These are phyloP conservation scores for Tinospora cordifolia DNA, from an alignment of 164 flowering plant genomes.

Conservation along the genomic window DNA sequence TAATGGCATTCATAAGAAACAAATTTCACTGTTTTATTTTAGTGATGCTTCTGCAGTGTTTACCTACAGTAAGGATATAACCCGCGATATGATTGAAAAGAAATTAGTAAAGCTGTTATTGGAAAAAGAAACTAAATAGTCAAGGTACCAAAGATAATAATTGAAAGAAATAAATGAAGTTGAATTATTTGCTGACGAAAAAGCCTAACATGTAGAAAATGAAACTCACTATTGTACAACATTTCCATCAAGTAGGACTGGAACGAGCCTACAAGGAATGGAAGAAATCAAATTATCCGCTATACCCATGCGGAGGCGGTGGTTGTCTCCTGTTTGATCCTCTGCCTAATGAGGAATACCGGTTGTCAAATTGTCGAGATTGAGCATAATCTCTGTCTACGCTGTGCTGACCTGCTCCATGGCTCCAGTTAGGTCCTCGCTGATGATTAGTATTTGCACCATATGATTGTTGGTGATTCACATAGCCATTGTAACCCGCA, in stretches of 20 bases:
- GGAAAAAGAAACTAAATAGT: no score
- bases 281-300: slow-evolving; percentile 9
- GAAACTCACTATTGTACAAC: slow-evolving; percentile 17
- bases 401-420: slow-evolving; percentile 19
- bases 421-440: slow-evolving; percentile 19
- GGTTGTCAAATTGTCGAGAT: slow-evolving; percentile 30
- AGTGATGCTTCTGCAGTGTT: no score
- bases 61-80: not conserved
- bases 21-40: no score
- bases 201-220: not conserved
- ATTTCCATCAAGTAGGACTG: not conserved
- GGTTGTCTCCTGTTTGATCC: slow-evolving; percentile 30
- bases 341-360: slow-evolving; percentile 32
- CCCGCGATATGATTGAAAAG: not conserved
- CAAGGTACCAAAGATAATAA: not conserved
- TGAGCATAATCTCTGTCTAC: slow-evolving; percentile 24
- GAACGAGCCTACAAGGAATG: not conserved
- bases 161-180: not conserved
- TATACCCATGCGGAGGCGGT: slow-evolving; percentile 20
- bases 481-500: slow-evolving; percentile 20
- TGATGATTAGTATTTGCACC: slow-evolving; percentile 21
- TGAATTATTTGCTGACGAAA: not conserved
- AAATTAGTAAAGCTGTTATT: no score
- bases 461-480: slow-evolving; percentile 22
- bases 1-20: no score